Base-by-base conservation (phyloP, 2,329 filamentous ascomycete genomes). In the Pseudogymnoascus sp. region DNA sequence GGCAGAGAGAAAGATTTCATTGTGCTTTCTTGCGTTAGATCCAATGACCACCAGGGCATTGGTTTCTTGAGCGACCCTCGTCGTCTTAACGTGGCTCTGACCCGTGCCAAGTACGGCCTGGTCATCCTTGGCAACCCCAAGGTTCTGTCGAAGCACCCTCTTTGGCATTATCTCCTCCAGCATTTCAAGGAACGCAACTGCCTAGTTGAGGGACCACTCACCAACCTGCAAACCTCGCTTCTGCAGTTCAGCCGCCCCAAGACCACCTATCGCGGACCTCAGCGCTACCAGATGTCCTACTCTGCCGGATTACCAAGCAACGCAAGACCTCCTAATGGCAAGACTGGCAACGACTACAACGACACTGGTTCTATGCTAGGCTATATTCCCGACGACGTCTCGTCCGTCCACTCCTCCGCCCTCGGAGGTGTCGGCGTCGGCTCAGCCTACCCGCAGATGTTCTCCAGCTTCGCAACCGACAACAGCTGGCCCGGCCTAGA, bases 1-100 rank as follows among this genome's bases (percentile, higher is more conserved):
- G 94, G 94, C 59, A 89, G 94, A 79, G 94, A 99, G 77, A 99
- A 99, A 78, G 94, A 99, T 72, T 99, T 96, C 71, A 99, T 99
- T 70, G 92, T 99, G 38, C 81, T 99, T 33, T 97, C 94, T 64
- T 99, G 94, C 72, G 94, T 99, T 58, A 90, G 94, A 72, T 97
- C 93, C 72, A 99, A 99, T 73, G 94, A 99, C 70, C 96, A 97
- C 74, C 94, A 99, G 74, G 94, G 94, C 67, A 99, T 99, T 69
- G 94, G 94, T 77, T 99, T 99, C 84, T 80, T 99, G 79, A 97
- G 92, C 63, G 94, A 99, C 69, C 94, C 94, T 59, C 90, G 94
- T 67, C 93, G 94, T 81, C 86, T 99, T 70, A 99, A 99, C 72
- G 94, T 99, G 20, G 94, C 93, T 38, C 82, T 99, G 67, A 99